Conservation (phyloP, 129 eudicot genomes). For the Apium graveolens region DNA sequence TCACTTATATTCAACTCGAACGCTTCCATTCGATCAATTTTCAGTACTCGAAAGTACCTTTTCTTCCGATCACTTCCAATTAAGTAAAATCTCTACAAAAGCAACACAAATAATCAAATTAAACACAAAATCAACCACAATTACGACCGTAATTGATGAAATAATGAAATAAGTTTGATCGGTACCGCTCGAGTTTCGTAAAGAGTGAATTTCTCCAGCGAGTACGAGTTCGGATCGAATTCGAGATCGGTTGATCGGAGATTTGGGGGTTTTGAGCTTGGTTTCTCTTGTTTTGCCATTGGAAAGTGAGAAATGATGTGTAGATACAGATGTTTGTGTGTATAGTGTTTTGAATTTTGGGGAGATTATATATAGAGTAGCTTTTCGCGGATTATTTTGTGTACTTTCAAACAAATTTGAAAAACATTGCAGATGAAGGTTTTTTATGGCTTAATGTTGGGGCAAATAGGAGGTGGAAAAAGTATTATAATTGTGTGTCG, state of each 20-base stretch:
- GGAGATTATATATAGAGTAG: background rate
- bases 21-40: conserved; percentile 83
- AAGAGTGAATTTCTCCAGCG: conserved; percentile 82
- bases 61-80: conserved; percentile 87
- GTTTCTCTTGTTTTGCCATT: conserved; percentile 34
- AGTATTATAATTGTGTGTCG: too few species aligned
- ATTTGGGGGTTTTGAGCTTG: conserved; percentile 22
- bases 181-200: conserved; percentile 80
- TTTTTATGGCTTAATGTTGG: too few species aligned
- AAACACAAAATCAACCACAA: background rate
- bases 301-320: background rate
- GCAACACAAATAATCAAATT: background rate
- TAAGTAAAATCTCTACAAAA: conserved; percentile 59
- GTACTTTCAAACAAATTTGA: background rate
- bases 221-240: conserved; percentile 43
- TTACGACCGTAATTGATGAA: background rate
- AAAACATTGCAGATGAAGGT: too few species aligned
- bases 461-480: too few species aligned
- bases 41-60: conserved; percentile 65
- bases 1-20: conserved; percentile 80
- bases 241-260: conserved; percentile 39
- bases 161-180: background rate
- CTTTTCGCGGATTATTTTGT: background rate
- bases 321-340: background rate
- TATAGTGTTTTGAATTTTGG: background rate